Evolutionary conservation across 495 filamentous ascomycete genomes (phyloP), one percentile per base, ranked within the genome.

Genomic region (Pseudomonodictys pantanalensis): DNA sequence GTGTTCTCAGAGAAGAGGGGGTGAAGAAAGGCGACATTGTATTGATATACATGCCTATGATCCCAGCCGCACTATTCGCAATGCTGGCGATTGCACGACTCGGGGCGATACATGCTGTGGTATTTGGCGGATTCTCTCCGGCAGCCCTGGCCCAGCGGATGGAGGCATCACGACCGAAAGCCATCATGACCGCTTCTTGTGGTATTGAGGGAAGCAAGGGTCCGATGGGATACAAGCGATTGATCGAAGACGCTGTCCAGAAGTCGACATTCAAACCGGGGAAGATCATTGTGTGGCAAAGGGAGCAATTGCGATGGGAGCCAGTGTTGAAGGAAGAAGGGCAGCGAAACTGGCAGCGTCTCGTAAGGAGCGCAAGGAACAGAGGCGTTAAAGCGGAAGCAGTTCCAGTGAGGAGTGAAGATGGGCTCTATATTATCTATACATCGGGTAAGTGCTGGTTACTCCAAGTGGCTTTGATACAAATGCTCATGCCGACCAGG

Each of bases 41-140:
- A n/a, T 76, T 96, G 45, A 83, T 96, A 47, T 96, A 96, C 72
- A 97, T 96, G 92, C 92, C 92, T 52, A 96, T 97, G 92, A 91
- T 97, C 32, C 92, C 92, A 1, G 87, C 89, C 3, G 87, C 92
- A 7, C 69, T 95, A 17, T 86, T 95, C 47, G 91, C 88, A 20
- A 88, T 91, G 22, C 83, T 96, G 2, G 90, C 92, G 24, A 83
- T 89, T 60, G 80, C 80, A 39, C 86, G 91, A 0, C 76, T 97
- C 0, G 92, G 92, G 22, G 92, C 92, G 6, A 86, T 96, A 52
- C 92, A 97, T 63, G 84, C 89, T 3, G 91, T 92, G 7, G 92
- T 97, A 2, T 97, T 97, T 70, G 92, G 92, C 10, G 92, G 92
- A 1, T 97, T 97, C 65, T 90, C 89, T 0, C 75, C 90, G 6